Evolutionary conservation across 768 basidiomycete genomes (phyloP), one percentile per base, ranked within the genome.

Genomic region (Sarcomyxa edulis): DNA sequence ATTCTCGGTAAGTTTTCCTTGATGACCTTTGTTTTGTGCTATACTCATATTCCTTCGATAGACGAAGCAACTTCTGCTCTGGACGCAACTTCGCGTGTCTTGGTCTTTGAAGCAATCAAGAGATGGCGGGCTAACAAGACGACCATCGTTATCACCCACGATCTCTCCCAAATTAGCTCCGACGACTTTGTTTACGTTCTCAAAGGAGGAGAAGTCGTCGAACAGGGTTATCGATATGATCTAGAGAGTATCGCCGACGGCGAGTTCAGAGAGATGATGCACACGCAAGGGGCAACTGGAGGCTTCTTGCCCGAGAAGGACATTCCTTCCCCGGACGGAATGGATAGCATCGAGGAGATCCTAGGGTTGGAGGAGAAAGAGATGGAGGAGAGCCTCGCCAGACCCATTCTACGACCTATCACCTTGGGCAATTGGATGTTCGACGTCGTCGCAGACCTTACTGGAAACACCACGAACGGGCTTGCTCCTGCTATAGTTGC

Each of bases 61-160:
- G 85, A 88, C 47, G 86, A 88, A 65, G 81, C 82, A 1, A 88
- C 86, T 3, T 87, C 84, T 1, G 83, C 85, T 12, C 68, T 98
- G 42, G 95, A 97, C 59, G 77, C 83, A 9, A 83, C 84, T 2
- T 90, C 93, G 2, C 84, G 94, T 14, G 66, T 89, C 16, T 75
- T 92, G 31, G 89, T 97, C 14, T 89, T 90, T 35, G 74, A 78
- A 41, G 83, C 83, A 1, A 64, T 81, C 37, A 69, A 69, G 51
- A 60, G 60, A 3, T 90, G 85, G 84, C 71, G 89, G 6, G 53
- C 55, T 11, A 84, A 85, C 64, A 80, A 78, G 50, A 97, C 90
- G 4, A 96, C 90, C 5, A 81, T 94, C 54, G 83, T 94, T 45
- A 96, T 97, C 56, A 97, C 95, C 0, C 95, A 98, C 59, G 96